Percentiles rank a stretch among this genome's conserved stretches.
These are phyloP conservation scores for Trichoderma hamatum DNA, from an alignment of 2,329 filamentous ascomycete species.

Conservation along the genomic window DNA sequence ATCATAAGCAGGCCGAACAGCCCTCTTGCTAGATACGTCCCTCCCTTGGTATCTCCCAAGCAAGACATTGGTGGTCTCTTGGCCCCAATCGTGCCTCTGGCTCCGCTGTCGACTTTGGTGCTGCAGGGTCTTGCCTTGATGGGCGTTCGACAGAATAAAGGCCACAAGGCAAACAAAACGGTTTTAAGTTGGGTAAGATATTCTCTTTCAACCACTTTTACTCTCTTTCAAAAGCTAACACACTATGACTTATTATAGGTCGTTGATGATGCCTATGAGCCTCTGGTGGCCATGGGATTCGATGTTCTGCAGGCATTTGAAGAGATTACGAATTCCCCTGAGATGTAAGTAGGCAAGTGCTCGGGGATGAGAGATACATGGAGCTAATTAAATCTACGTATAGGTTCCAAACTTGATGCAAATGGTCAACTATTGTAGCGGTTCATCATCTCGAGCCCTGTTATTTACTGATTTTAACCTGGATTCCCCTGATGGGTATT, in stretches of 20 bases:
- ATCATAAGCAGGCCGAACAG: slow-evolving; percentile 76
- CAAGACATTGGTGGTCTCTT: slow-evolving; percentile 73
- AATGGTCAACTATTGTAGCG: neutral
- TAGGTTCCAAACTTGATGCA: slow-evolving; percentile 22
- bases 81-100: slow-evolving; percentile 73
- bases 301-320: slow-evolving; percentile 78
- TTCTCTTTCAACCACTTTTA: neutral
- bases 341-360: slow-evolving; percentile 46
- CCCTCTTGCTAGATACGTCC: slow-evolving; percentile 68
- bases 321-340: slow-evolving; percentile 69
- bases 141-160: slow-evolving; percentile 80
- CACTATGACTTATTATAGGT: slow-evolving; percentile 50
- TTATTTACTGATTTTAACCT: neutral
- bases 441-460: neutral
- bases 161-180: slow-evolving; percentile 71
- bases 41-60: slow-evolving; percentile 64
- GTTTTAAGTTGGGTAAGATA: slow-evolving; percentile 77
- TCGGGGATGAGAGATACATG: no score
- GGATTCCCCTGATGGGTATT: neutral
- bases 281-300: slow-evolving; percentile 78
- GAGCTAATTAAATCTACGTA: neutral
- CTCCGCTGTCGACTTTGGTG: slow-evolving; percentile 69
- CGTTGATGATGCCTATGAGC: slow-evolving; percentile 70
- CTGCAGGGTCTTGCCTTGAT: slow-evolving; percentile 77
- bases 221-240: slow-evolving; percentile 29